Evolutionary conservation across 2,329 filamentous ascomycete species (phyloP).

Genomic region (Fusarium liriodendri): DNA sequence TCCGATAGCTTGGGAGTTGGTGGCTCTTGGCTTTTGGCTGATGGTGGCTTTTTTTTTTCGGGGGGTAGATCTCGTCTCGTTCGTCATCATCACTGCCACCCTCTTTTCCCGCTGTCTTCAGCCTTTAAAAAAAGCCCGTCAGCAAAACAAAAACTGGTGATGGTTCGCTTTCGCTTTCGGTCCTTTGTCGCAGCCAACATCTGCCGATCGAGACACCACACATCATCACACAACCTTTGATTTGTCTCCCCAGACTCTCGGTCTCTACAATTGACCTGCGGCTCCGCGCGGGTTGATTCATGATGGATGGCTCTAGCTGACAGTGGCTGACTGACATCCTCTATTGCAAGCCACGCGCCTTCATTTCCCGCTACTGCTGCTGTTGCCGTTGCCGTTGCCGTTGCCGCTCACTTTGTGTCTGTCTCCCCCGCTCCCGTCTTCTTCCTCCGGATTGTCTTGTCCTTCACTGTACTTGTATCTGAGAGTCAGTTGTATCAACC

Average conservation of each 20-base stretch:
- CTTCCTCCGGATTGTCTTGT: constrained; percentile 7
- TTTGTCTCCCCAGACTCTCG: constrained; percentile 8
- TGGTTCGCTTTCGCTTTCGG: constrained; percentile 12
- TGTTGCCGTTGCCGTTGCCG: constrained; percentile 21
- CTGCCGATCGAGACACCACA: background rate
- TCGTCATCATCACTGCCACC: background rate
- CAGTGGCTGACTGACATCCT: background rate
- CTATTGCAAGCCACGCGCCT: background rate
- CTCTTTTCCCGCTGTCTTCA: background rate
- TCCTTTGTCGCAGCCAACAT: constrained; percentile 13
- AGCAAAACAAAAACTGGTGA: constrained; percentile 3
- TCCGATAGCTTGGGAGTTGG: background rate
- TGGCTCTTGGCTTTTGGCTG: constrained; percentile 1
- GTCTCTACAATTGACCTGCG: constrained; percentile 26
- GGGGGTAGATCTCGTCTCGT: background rate
- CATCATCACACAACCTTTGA: background rate
- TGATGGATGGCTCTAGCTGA: background rate
- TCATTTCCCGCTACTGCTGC: background rate
- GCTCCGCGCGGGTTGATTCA: constrained; percentile 13
- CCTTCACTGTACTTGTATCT: background rate
- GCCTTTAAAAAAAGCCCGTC: background rate
- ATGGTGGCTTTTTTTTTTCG: background rate
- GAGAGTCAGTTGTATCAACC: background rate
- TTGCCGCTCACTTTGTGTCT: constrained; percentile 7
- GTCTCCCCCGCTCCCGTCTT: background rate